These are phyloP conservation scores for Trapa bicornis DNA, from an alignment of 345 rosid species.

Conservation along the genomic window DNA sequence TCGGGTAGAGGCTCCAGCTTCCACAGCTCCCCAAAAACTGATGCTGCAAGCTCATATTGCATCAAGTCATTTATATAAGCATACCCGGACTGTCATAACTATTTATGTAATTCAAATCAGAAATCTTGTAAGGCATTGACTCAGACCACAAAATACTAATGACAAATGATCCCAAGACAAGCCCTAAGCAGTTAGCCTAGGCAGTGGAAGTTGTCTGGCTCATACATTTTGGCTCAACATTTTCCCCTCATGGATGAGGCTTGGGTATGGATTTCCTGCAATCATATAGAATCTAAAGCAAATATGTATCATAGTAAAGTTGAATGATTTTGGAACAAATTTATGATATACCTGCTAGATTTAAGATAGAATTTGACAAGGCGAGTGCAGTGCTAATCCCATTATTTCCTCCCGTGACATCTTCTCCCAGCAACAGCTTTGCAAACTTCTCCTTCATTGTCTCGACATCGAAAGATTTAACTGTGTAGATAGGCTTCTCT, in stretches of 20 bases:
- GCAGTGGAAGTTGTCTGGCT: no score
- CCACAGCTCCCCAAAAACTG: conserved; percentile 94
- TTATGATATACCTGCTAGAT: conserved; percentile 57
- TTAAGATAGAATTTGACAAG: conserved; percentile 72
- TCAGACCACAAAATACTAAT: not conserved
- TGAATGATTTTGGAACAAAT: not conserved
- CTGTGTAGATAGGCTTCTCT: conserved; percentile 36
- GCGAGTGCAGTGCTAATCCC: conserved; percentile 70
- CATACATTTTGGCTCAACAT: no score
- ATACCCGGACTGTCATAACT: not conserved
- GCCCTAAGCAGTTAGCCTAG: no score
- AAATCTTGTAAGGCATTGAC: not conserved
- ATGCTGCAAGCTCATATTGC: conserved; percentile 29
- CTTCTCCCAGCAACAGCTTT: conserved; percentile 76
- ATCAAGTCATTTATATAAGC: not conserved
- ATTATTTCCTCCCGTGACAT: conserved; percentile 62
- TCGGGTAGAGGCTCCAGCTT: conserved; percentile 76
- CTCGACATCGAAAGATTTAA: conserved; percentile 50
- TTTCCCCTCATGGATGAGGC: not conserved
- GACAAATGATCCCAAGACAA: not conserved
- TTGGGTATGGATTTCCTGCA: no score
- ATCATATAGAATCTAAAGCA: no score
- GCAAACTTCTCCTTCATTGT: conserved; percentile 80
- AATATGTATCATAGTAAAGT: no score
- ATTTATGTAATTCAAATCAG: conserved; percentile 2